Evolutionary conservation across 2,329 filamentous ascomycete species (phyloP), one percentile per base, ranked within the genome.

Genomic region (Exutisphaerella laricina): DNA sequence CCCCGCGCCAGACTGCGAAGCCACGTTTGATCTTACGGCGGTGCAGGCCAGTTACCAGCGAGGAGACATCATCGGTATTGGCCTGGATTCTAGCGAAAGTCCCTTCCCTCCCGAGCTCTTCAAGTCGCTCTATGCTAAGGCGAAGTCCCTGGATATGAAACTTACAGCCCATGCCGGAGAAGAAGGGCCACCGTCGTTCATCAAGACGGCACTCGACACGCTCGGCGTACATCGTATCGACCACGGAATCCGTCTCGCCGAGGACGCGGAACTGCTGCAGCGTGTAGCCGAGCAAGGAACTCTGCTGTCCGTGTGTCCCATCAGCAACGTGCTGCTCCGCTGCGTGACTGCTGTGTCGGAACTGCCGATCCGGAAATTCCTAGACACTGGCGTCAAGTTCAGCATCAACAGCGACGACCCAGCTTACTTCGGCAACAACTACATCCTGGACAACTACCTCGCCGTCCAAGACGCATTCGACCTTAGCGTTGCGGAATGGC

Each of bases 161-260:
- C 70, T 79, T n/a, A 89, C 85, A 0, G 79, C 84, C 2, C 85
- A 89, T 61, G 84, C 81, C 2, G 84, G 85, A 39, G 85, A 89
- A 62, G 85, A 89, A 59, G 84, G 82, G 0, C 81, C 83, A 12
- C 66, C 80, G 3, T 71, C 70, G 4, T 87, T 84, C 63, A 81
- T 90, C 53, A 65, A 67, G 17, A 70, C 71, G 18, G 80, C 84
- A 2, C 67, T 88, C 29, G 76, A 84, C 52, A 58, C 70, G 21
- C 72, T 88, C 31, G 68, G 72, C 16, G 77, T 79, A 30, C 68
- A 75, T 60, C 76, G 85, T 30, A 85, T 90, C 57, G 85, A 89
- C 60, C 84, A 90, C 59, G 85, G 85, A 1, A 79, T 86, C 43
- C 74, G 78, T 6, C 70, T 85, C 6, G 70, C 75, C 4, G 72